Conservation (phyloP, 2,329 filamentous ascomycete species). For the Aspergillus calidoustus region DNA sequence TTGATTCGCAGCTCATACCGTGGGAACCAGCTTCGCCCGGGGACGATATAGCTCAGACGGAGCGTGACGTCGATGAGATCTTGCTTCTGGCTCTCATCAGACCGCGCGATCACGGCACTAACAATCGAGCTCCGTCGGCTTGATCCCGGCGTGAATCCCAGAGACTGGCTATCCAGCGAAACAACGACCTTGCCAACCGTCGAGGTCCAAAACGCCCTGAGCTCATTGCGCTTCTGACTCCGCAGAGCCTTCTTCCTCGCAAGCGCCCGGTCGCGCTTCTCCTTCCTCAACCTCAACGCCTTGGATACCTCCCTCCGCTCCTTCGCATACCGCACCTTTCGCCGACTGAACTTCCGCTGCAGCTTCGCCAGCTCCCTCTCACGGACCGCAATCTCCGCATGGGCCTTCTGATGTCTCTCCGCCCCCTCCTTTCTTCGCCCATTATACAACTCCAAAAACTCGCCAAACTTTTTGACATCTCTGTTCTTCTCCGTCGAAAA, state of each 20-base stretch:
- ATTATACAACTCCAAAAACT: constrained; percentile 42
- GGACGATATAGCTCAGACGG: constrained; percentile 64
- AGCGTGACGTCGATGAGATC: constrained; percentile 36
- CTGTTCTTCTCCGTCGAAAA: constrained; percentile 36
- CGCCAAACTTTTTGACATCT: constrained; percentile 36
- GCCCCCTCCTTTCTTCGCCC: constrained; percentile 35
- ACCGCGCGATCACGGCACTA: constrained; percentile 24
- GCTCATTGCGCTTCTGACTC: constrained; percentile 36
- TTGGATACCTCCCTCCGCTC: constrained; percentile 28
- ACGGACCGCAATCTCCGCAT: constrained; percentile 29
- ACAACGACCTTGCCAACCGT: constrained; percentile 42
- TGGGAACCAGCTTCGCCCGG: constrained; percentile 62
- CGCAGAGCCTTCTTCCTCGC: constrained; percentile 6
- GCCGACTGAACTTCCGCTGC: constrained; percentile 4
- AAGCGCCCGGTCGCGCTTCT: constrained; percentile 31
- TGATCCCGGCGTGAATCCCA: constrained; percentile 8
- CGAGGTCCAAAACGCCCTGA: constrained; percentile 40
- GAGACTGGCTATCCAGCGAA: constrained; percentile 37
- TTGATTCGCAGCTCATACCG: constrained; percentile 67
- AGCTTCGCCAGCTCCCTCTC: constrained; percentile 31
- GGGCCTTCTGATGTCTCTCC: constrained; percentile 27
- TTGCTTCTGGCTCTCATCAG: constrained; percentile 21
- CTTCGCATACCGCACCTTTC: constrained; percentile 25
- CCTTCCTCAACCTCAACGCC: constrained; percentile 23
- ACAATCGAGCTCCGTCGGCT: constrained; percentile 26